Conservation (phyloP, 495 filamentous ascomycete species). For the Hyaloscypha variabilis region DNA sequence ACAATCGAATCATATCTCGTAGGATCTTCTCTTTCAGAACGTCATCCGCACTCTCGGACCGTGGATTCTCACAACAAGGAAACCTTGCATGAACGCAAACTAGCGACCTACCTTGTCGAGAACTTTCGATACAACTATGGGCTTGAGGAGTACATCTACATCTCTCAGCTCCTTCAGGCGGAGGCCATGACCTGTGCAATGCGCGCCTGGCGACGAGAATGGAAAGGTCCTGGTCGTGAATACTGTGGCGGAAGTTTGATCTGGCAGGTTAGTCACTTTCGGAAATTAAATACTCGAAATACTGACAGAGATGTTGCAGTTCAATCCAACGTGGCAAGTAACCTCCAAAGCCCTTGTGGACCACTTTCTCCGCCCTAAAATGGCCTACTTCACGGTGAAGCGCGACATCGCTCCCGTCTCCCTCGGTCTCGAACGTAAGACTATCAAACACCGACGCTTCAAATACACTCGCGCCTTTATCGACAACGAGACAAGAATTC, state of each 20-base stretch:
- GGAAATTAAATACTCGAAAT: background rate
- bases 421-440: background rate
- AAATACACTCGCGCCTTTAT: background rate
- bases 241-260: background rate
- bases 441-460: background rate
- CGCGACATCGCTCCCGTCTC: background rate
- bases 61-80: background rate
- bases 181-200: background rate
- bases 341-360: background rate
- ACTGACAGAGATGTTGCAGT: no score
- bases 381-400: conserved; percentile 1
- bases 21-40: no score
- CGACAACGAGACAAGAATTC: no score
- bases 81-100: background rate
- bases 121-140: background rate
- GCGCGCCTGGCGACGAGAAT: background rate
- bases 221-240: background rate
- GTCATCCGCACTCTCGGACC: background rate
- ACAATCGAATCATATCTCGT: background rate
- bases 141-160: background rate
- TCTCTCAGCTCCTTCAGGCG: background rate
- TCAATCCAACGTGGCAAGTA: no score
- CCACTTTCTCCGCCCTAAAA: background rate
- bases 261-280: conserved; percentile 1
- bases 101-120: background rate